Conservation (phyloP, 164 flowering plant genomes). For the Magnolia kwangsiensis region DNA sequence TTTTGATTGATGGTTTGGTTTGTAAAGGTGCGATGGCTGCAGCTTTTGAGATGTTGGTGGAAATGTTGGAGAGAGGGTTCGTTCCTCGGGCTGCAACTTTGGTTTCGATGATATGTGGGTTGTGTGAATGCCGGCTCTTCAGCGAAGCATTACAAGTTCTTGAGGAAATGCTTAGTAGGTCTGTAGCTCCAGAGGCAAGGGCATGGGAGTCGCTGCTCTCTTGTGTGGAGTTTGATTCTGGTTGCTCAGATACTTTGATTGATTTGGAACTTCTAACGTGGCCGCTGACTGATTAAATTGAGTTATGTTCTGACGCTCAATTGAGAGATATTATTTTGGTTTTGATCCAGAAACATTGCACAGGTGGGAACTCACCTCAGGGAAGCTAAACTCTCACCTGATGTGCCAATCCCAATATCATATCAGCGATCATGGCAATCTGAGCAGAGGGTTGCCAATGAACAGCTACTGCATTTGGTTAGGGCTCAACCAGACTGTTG, state of each 20-base stretch:
- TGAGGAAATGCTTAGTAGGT: conserved; percentile 24
- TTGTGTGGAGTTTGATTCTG: background rate
- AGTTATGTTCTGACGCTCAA: too few species aligned
- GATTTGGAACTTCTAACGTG: background rate
- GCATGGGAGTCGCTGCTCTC: conserved; percentile 48
- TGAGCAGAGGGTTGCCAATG: too few species aligned
- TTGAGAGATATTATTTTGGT: too few species aligned
- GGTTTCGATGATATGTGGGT: conserved; percentile 37
- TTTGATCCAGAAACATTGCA: too few species aligned
- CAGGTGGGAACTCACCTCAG: too few species aligned
- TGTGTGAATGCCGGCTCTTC: conserved; percentile 33
- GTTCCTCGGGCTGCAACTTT: conserved; percentile 26
- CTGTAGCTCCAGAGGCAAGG: conserved; percentile 37
- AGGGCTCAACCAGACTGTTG: too few species aligned
- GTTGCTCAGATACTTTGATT: background rate
- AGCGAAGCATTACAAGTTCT: conserved; percentile 38
- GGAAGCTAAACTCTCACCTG: too few species aligned
- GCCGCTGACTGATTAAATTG: background rate
- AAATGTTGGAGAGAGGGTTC: conserved; percentile 35
- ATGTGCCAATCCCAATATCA: too few species aligned
- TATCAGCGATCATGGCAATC: too few species aligned
- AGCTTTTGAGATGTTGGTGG: conserved; percentile 41
- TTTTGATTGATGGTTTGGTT: conserved; percentile 46
- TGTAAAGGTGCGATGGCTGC: conserved; percentile 36
- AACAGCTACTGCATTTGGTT: too few species aligned